phyloP scores from a whole-genome alignment of 2,329 filamentous ascomycete genomes.

The Nemania abortiva region DNA sequence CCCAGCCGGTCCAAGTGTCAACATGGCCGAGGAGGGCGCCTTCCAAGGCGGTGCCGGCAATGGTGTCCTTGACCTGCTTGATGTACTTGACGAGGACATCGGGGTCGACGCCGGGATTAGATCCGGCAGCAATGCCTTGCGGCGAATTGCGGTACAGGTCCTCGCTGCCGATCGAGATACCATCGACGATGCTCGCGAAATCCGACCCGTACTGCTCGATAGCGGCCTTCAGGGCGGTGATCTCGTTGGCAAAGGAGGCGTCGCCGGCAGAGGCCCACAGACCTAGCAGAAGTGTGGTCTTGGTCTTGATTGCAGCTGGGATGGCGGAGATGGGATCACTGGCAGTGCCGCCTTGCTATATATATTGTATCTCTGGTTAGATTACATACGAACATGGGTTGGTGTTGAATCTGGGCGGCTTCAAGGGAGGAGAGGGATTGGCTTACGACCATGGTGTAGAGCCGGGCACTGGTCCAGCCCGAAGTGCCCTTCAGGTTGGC shows the following conservation, averaged over 20 bases:
- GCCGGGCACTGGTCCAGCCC: slow-evolving; percentile 76
- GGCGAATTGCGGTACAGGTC: slow-evolving; percentile 85
- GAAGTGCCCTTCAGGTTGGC: slow-evolving; percentile 72
- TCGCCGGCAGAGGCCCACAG: slow-evolving; percentile 82
- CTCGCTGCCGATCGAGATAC: slow-evolving; percentile 88
- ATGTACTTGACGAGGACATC: slow-evolving; percentile 76
- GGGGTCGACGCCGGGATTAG: slow-evolving; percentile 73
- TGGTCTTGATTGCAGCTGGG: slow-evolving; percentile 83
- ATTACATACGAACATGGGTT: too few relatives aligned
- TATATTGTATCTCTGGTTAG: too few relatives aligned
- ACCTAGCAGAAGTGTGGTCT: slow-evolving; percentile 83
- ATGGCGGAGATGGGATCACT: slow-evolving; percentile 64
- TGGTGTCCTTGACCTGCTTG: slow-evolving; percentile 71
- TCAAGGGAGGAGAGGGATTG: not conserved
- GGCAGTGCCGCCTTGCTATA: slow-evolving; percentile 71
- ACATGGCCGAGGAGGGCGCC: slow-evolving; percentile 80
- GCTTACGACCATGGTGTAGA: slow-evolving; percentile 78
- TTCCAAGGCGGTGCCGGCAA: slow-evolving; percentile 71
- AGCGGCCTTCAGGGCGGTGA: slow-evolving; percentile 76
- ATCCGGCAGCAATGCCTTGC: slow-evolving; percentile 73
- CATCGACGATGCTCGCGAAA: slow-evolving; percentile 76
- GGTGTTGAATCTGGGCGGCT: not conserved
- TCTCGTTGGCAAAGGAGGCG: slow-evolving; percentile 75
- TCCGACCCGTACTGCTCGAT: slow-evolving; percentile 75
- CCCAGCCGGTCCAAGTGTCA: slow-evolving; percentile 87